These are phyloP conservation scores for Rugonectria rugulosa DNA, from an alignment of 2,329 filamentous ascomycete genomes.

Conservation along the genomic window DNA sequence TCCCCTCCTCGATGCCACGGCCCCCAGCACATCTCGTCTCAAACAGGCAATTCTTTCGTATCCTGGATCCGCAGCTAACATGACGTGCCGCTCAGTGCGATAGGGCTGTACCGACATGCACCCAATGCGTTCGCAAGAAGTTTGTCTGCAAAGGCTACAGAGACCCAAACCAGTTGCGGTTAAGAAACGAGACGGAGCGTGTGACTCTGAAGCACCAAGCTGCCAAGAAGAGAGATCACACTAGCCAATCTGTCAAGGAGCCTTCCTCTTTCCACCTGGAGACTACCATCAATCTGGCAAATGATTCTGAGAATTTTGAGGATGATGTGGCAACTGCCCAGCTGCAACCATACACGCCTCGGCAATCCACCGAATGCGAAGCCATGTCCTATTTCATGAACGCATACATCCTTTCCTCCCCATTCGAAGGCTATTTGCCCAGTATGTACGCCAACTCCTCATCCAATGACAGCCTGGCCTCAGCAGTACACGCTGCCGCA, in stretches of 20 bases:
- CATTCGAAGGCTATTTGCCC: slow-evolving; percentile 36
- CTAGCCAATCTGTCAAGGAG: not conserved
- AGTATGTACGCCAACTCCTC: slow-evolving; percentile 21
- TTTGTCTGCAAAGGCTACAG: slow-evolving; percentile 37
- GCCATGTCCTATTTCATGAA: slow-evolving; percentile 37
- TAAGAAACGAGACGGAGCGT: slow-evolving; percentile 38
- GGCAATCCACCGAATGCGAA: slow-evolving; percentile 12
- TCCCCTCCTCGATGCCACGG: not conserved
- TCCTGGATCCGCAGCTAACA: not conserved
- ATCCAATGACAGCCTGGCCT: slow-evolving; percentile 28
- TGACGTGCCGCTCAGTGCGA: slow-evolving; percentile 31
- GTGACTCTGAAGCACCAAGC: slow-evolving; percentile 28
- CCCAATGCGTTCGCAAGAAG: slow-evolving; percentile 39
- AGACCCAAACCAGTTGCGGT: slow-evolving; percentile 32
- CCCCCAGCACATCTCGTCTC: not conserved
- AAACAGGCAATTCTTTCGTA: not conserved
- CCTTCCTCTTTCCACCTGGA: too few species aligned
- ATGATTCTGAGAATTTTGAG: too few species aligned
- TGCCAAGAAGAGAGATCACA: not conserved
- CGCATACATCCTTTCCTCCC: slow-evolving; percentile 35
- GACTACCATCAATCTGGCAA: not conserved
- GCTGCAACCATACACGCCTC: not conserved
- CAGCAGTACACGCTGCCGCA: slow-evolving; percentile 33
- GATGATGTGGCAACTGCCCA: not conserved
- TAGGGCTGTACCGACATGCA: slow-evolving; percentile 33